phyloP scores from a whole-genome alignment of 345 rosid species.

The Eutrema heterophyllum region DNA sequence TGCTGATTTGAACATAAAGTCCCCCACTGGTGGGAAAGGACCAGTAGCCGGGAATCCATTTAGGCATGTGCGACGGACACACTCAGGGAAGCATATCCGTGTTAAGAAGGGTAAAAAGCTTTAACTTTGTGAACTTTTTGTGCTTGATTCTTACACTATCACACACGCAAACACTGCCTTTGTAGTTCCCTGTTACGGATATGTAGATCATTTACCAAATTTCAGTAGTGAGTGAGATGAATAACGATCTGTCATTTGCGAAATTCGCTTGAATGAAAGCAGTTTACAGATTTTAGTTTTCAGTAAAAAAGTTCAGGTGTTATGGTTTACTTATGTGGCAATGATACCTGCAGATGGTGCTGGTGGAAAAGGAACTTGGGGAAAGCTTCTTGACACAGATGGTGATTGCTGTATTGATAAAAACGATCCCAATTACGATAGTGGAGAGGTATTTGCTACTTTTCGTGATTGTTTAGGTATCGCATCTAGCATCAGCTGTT shows the following conservation, averaged over 20 bases:
- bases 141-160: background rate
- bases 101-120: slow-evolving; percentile 72
- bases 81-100: slow-evolving; percentile 75
- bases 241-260: too few species aligned
- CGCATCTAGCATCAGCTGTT: background rate
- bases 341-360: slow-evolving; percentile 62
- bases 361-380: slow-evolving; percentile 99
- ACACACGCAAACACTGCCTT: background rate
- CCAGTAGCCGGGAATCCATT: slow-evolving; percentile 55
- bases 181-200: background rate
- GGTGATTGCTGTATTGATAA: slow-evolving; percentile 62
- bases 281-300: background rate
- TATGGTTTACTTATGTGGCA: background rate
- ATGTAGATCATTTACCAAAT: background rate
- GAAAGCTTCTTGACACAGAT: slow-evolving; percentile 87
- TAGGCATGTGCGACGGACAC: slow-evolving; percentile 76
- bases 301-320: background rate
- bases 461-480: background rate
- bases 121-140: background rate
- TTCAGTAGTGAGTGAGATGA: background rate
- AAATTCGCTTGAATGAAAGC: background rate
- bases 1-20: slow-evolving; percentile 65
- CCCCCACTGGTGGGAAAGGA: slow-evolving; percentile 61
- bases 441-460: slow-evolving; percentile 74
- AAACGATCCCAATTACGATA: slow-evolving; percentile 96